Evolutionary conservation across 1,139 yeast genomes (phyloP).

Genomic region (Ogataea hybrid): DNA sequence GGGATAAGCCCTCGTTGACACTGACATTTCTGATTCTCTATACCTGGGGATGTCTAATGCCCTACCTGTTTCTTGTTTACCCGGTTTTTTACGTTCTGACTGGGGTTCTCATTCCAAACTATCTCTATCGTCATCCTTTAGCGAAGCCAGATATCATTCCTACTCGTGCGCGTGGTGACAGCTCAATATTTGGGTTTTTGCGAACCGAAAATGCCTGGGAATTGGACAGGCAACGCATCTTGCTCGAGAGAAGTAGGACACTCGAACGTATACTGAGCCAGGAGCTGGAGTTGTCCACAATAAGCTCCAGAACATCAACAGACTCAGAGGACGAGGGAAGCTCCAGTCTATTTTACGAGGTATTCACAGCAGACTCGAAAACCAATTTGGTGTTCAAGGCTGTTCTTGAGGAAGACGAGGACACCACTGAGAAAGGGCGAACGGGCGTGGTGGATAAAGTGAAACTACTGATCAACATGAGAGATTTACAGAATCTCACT

Average conservation of each 20-base stretch:
- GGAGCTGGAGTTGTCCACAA: slow-evolving; percentile 9
- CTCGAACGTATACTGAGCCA: slow-evolving; percentile 11
- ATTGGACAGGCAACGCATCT: slow-evolving; percentile 20
- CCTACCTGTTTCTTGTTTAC: slow-evolving; percentile 61
- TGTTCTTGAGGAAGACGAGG: slow-evolving; percentile 11
- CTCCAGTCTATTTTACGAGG: slow-evolving; percentile 13
- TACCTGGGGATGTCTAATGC: slow-evolving; percentile 64
- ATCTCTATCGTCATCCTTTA: slow-evolving; percentile 67
- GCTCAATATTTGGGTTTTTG: slow-evolving; percentile 45
- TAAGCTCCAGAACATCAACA: slow-evolving; percentile 14
- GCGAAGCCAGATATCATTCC: slow-evolving; percentile 41
- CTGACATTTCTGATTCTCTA: slow-evolving; percentile 49
- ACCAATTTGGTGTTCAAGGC: slow-evolving; percentile 14
- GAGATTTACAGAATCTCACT: slow-evolving; percentile 63
- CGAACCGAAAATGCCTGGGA: slow-evolving; percentile 20
- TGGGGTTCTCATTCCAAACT: slow-evolving; percentile 70
- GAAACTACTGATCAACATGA: slow-evolving; percentile 50
- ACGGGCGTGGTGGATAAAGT: slow-evolving; percentile 31
- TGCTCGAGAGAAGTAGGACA: slow-evolving; percentile 21
- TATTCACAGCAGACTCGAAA: slow-evolving; percentile 16
- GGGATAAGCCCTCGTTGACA: slow-evolving; percentile 64
- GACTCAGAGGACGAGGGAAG: slow-evolving; percentile 18
- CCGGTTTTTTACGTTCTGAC: slow-evolving; percentile 60
- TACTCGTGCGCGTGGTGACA: slow-evolving; percentile 52
- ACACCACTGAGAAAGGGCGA: slow-evolving; percentile 5